Base-by-base conservation (phyloP, 495 filamentous ascomycete species). In the Lepidopterella palustris region DNA sequence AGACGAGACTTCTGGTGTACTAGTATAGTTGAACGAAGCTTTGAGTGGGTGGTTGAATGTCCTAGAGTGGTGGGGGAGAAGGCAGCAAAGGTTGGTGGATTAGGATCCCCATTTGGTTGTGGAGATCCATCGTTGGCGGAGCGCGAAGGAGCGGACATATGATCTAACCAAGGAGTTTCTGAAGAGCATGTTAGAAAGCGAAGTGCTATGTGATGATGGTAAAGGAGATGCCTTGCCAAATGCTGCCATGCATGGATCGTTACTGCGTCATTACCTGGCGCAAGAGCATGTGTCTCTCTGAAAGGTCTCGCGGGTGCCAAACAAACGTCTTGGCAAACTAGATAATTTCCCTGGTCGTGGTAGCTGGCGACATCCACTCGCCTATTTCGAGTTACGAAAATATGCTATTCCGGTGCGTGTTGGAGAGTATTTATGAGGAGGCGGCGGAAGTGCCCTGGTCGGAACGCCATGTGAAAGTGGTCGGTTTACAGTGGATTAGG, bases 1-100 rank as follows among this genome's bases (percentile, higher is more conserved):
- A 99, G 76, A 20, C 95, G 93, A 3, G 89, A 95, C 74, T 97
- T 99, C 70, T 93, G 91, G 72, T 97, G 91, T 1, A 99, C 92
- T 55, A 97, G 83, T 64, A 97, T 88, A 58, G 89, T 93, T 39
- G 89, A 92, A 49, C 90, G 84, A 57, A 90, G 83, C 66, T 87
- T 86, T 35, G 85, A 85, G 23, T 84, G 84, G 52, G 87, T 77
- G 24, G 87, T 82, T 13, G 81, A 80, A 53, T 84, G 79, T 8
- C 85, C 84, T 51, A 88, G 80, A 47, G 88, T 89, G 21, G 82
- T 80, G 28, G 93, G 91, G 25, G 92, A 90, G 77, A 99, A 99
- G 51, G 87, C 78, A 59, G 90, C 90, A 64, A 87, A 78, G 18
- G 90, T 95, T 18, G 88, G 84, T 42, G 87, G 82, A 67, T 81